A percentile compares a stretch with the other conserved stretches of the same genome.
Conservation (phyloP, 768 basidiomycete genomes). For the Mycena pura region DNA sequence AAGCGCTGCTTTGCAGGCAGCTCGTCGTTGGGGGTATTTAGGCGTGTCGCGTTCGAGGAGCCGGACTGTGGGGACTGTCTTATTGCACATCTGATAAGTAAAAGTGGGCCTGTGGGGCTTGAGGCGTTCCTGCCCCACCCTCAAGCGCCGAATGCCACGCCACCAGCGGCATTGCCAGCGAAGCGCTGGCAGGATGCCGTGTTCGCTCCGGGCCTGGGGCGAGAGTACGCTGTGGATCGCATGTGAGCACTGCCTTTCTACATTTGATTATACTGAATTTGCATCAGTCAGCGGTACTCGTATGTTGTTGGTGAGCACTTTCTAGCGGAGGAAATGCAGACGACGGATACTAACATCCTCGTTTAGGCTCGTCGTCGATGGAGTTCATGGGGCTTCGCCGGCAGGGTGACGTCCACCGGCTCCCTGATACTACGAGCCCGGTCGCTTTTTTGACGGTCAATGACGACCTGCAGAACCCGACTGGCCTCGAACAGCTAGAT, state of each 20-base stretch:
- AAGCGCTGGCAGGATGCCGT: conserved; percentile 17
- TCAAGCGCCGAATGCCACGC: neutral
- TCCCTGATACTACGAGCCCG: conserved; percentile 8
- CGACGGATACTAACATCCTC: neutral
- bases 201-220: conserved; percentile 8
- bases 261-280: neutral
- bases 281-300: conserved; percentile 19
- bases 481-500: neutral
- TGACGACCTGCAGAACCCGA: conserved; percentile 15
- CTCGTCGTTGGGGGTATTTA: conserved; percentile 9
- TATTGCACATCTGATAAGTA: conserved; percentile 20
- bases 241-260: conserved; percentile 10
- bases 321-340: neutral
- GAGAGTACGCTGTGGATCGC: conserved; percentile 6
- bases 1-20: neutral
- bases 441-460: conserved; percentile 23
- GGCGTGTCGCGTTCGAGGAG: conserved; percentile 23
- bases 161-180: neutral
- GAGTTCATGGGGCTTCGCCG: conserved; percentile 13
- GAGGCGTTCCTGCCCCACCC: conserved; percentile 20
- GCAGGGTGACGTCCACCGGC: neutral
- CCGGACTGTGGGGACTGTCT: conserved; percentile 26
- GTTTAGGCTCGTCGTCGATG: conserved; percentile 9
- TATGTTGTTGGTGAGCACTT: conserved; percentile 18
- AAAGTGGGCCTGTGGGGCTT: conserved; percentile 17